Percentiles rank a stretch among this genome's conserved stretches.
Evolutionary conservation across 306 rosid genomes (phyloP).

Genomic region (Prinsepia uniflora): DNA sequence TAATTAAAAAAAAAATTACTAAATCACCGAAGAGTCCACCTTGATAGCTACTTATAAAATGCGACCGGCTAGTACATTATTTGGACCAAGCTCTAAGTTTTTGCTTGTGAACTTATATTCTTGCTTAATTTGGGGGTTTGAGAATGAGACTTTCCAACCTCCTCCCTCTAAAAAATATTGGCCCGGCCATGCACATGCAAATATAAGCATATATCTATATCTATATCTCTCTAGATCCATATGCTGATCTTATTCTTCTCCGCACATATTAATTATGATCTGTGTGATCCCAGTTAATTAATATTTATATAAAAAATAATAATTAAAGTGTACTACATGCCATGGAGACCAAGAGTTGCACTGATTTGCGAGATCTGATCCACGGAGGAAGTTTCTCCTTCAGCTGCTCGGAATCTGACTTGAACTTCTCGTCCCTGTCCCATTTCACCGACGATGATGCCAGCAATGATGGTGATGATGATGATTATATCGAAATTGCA

Average conservation of each 20-base stretch:
- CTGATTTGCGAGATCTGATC: background rate
- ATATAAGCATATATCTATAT: background rate
- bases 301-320: background rate
- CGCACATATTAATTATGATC: background rate
- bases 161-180: conserved; percentile 2
- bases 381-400: conserved; percentile 30
- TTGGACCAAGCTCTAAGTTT: background rate
- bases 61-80: background rate
- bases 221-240: background rate
- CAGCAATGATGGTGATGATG: conserved; percentile 23
- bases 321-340: background rate
- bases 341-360: conserved; percentile 1
- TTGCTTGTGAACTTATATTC: background rate
- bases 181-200: conserved; percentile 16
- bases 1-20: too few species aligned
- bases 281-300: background rate
- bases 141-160: conserved; percentile 8
- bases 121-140: background rate
- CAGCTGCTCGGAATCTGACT: conserved; percentile 16
- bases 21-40: background rate
- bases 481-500: conserved; percentile 46
- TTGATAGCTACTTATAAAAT: background rate
- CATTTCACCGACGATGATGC: conserved; percentile 23
- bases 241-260: conserved; percentile 7
- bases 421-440: conserved; percentile 19